Evolutionary conservation across 495 filamentous ascomycete species (phyloP), one percentile per base, ranked within the genome.

Genomic region (Parachaetomium inaequale): DNA sequence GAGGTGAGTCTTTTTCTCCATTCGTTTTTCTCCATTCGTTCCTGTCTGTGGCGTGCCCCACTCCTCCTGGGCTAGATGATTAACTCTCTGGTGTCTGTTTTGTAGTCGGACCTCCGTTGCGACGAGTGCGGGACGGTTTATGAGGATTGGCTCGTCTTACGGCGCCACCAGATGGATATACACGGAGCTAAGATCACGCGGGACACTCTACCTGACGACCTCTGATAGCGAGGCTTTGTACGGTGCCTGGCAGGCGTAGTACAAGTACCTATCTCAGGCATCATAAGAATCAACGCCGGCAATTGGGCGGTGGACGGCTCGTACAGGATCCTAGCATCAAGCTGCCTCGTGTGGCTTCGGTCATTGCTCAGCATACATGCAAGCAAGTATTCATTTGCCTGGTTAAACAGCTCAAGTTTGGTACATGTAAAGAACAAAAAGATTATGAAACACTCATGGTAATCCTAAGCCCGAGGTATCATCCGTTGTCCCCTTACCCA

Each of bases 331-430:
- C 31, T 4, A 32, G 31, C 31, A 32, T 32, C 4, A 32, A 32
- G 31, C 31, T 32, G 31, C 31, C 31, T 32, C 31, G 31, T 32
- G 31, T 8, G 31, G 31, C 31, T 32, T 32, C 4, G 31, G 31
- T 32, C 31, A 32, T 32, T 32, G 31, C 31, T 4, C 31, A 8
- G 31, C 4, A 32, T 32, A 32, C 8, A 32, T 8, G 31, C 8
- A 32, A 32, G 8, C 8, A 32, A 8, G 31, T 32, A 32, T 8
- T 8, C 31, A 32, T 32, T 32, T 32, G 4, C 31, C 31, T 4
- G 31, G 31, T 8, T 32, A 4, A 32, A 32, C 31, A 8, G 31
- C 31, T 32, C 31, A 64, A 62, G 8, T 23, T 79, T 19, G n/a
- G n/a, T n/a, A n/a, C n/a, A n/a, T n/a, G n/a, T n/a, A n/a, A n/a